Evolutionary conservation across 1,139 yeast species (phyloP), one percentile per base, ranked within the genome.

Genomic region (Magnusiomyces clavatus): DNA sequence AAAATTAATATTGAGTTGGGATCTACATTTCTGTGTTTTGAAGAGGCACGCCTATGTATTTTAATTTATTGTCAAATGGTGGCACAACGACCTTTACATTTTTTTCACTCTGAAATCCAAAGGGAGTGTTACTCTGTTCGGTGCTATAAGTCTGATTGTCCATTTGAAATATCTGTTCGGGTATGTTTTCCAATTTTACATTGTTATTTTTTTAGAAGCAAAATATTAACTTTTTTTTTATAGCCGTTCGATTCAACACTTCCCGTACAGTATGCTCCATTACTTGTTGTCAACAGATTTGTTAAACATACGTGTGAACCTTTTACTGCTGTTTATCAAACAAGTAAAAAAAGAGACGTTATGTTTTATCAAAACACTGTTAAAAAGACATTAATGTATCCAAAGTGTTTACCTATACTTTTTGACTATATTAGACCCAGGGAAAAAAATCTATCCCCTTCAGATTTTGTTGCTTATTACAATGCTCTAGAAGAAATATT

Each of bases 21-120:
- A 5, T 44, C 47, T 12, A 24, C 39, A 19, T 44, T 44, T 24
- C 40, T 44, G 13, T 35, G 31, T n/a, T 44, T 44, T 44, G 47
- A 44, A 44, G 47, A 44, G 24, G 47, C 47, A 6, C 20, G 47
- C 6, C 24, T 44, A 19, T 35, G 40, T 10, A 24, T 44, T 14
- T n/a, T 36, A 24, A 24, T 44, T 2, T 44, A 44, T 35, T 44
- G 40, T 10, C 47, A 44, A 36, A 11, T 44, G 31, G 47, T 44
- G 11, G 20, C 17, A 5, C 16, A 34, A 14, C 19, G 47, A 6
- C 47, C 47, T 6, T 24, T 44, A 24, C 35, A 34, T 12, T 11
- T 44, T 14, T 36, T 34, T 24, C 47, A 44, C 17, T 44, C 47
- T 12, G 47, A 44, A 44, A 24, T 36, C 29, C 35, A 29, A 3